Base-by-base conservation (phyloP, 2,329 filamentous ascomycete species). In the Curvularia sp. region DNA sequence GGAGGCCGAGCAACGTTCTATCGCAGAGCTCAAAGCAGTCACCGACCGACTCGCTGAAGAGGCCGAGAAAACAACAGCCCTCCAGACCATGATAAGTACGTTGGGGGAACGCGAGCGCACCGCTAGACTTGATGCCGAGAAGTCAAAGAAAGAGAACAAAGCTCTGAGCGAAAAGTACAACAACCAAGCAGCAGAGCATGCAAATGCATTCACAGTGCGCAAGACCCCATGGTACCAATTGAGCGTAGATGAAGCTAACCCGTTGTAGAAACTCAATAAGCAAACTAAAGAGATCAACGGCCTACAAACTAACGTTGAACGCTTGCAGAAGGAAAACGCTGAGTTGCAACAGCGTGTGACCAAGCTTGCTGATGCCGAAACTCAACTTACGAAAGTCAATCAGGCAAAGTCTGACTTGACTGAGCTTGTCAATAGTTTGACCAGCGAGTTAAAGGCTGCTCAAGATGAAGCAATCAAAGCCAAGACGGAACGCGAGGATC, bases 141-240 rank as follows among this genome's bases (percentile, higher is more conserved):
- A 70, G 43, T 2, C 64, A 10, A 69, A 67, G 25, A 45, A 52
- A 3, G 66, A 70, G 38, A 55, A 61, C 39, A 65, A 59, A 15
- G 18, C 49, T 7, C 36, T 67, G 25, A 54, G 59, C 5, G 58
- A 65, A 34, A 74, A 71, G 45, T 72, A 67, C 50, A 57, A 43
- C 15, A 59, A 63, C 19, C 68, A 70, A 53, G 38, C 64, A 19
- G 27, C 41, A n/a, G 72, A 72, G 50, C 66, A 68, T 55, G 60
- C 63, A 6, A 61, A 59, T 12, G 34, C 57, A 10, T 68, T 68
- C 27, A 55, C 30, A 42, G 71, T 74, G 65, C 9, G 64, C 56
- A 7, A 9, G 4, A 19, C 15, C 5, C 12, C 15, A 28, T 28
- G 19, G 6, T 13, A 36, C 13, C 18, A 21, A 23, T 12, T n/a